Evolutionary conservation across 441 rosid species (phyloP), one percentile per base, ranked within the genome.

Genomic region (Eruca vesicaria): DNA sequence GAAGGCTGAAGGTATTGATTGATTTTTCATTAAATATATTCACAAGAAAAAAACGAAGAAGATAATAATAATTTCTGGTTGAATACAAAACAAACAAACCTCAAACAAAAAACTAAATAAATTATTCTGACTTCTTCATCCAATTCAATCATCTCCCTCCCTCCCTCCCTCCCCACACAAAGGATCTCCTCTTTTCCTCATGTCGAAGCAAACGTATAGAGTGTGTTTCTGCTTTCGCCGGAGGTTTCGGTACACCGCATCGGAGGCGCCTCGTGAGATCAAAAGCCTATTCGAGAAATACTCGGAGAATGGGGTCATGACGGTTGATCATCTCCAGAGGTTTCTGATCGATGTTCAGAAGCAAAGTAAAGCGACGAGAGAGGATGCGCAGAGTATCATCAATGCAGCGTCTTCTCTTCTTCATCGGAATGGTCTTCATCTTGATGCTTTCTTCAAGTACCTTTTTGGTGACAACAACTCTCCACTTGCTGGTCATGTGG

Each of bases 181-280:
- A 60, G 36, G 74, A 48, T 61, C 48, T 36, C 14, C 45, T 23
- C 16, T 20, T 64, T 3, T 9, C 61, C 15, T 77, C 33, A 92
- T 93, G 98, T 90, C 98, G 36, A 90, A 88, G 74, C 98, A 93
- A 80, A 88, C 90, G 28, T 91, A 90, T 85, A 82, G 72, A 70
- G 93, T 93, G 9, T 90, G 98, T 74, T 89, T 88, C 85, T 93
- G 94, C 87, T 93, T 88, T 82, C 86, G 85, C 38, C 72, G 97
- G 78, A 79, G 87, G 68, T 93, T 90, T 82, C 83, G 77, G 41
- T 67, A 86, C 20, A 69, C 90, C 0, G 86, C 72, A 71, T 75
- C 94, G n/a, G 98, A 88, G 61, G 92, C 92, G 18, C 97, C 98
- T 33, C 85, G 76, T 16, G 94, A 89, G 71, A 79, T 93, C 87